phyloP scores from a whole-genome alignment of 2,329 filamentous ascomycete species.

The Colletotrichum camelliae region DNA sequence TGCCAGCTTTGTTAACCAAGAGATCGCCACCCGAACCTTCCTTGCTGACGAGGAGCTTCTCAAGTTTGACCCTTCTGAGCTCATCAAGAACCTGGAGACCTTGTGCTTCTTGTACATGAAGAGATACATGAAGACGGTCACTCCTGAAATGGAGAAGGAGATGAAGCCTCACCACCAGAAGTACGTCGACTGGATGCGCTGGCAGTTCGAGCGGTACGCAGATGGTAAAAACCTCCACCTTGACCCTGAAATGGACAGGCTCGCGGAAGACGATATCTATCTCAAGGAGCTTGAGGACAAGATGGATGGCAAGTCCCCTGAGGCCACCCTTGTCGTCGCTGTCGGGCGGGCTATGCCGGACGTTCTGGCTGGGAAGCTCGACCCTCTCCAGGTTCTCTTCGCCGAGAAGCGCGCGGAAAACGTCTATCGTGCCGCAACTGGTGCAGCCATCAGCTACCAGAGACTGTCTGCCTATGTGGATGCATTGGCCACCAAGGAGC shows the following conservation, averaged over 20 bases:
- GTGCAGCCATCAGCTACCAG: background rate
- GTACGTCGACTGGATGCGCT: background rate
- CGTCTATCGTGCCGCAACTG: background rate
- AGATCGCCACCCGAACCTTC: background rate
- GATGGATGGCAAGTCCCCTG: background rate
- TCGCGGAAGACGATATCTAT: background rate
- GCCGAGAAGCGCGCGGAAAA: background rate
- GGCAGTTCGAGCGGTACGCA: background rate
- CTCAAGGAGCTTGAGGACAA: background rate
- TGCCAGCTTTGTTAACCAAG: background rate
- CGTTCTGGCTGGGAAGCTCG: background rate
- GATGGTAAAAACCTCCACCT: background rate
- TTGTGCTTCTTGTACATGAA: background rate
- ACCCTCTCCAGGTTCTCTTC: background rate
- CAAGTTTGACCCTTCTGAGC: background rate
- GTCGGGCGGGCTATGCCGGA: background rate
- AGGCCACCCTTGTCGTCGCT: background rate
- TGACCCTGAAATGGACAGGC: background rate
- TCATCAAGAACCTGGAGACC: background rate
- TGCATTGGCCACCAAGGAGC: background rate
- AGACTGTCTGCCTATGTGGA: background rate
- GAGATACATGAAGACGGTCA: background rate
- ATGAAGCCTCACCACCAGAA: background rate
- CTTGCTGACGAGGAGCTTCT: background rate
- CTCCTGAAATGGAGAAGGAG: background rate